Percentiles rank a stretch among this genome's conserved stretches.
These are phyloP conservation scores for Trichophyton verrucosum DNA, from an alignment of 2,329 filamentous ascomycete species.

Conservation along the genomic window DNA sequence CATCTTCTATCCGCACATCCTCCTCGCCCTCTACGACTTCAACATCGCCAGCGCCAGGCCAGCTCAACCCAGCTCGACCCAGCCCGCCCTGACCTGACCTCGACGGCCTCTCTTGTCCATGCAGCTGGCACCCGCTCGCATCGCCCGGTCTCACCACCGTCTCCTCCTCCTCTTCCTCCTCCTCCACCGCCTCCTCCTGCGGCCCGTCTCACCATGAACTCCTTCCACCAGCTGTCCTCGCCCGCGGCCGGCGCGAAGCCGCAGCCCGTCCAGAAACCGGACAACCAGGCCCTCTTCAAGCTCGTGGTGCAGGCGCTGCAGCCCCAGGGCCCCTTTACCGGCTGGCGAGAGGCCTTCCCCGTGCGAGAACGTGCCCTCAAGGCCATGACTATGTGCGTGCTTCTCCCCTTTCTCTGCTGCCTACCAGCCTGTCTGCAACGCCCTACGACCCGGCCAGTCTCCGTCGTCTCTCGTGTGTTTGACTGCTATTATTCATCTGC, in stretches of 20 bases:
- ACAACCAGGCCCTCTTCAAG: constrained; percentile 22
- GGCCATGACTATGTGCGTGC: neutral
- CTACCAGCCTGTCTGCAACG: neutral
- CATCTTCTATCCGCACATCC: too few species aligned
- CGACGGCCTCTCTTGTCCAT: neutral
- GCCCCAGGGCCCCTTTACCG: constrained; percentile 31
- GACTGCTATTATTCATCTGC: neutral
- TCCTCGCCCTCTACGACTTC: neutral
- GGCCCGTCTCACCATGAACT: neutral
- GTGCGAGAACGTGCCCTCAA: constrained; percentile 30
- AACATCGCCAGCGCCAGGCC: neutral
- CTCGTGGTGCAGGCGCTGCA: constrained; percentile 32
- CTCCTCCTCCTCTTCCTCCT: neutral
- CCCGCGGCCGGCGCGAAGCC: constrained; percentile 8
- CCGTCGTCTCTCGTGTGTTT: too few species aligned
- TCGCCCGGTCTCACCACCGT: constrained; percentile 1
- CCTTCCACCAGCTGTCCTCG: neutral
- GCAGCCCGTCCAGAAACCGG: constrained; percentile 18
- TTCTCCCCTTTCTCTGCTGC: neutral
- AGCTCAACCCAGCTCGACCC: neutral
- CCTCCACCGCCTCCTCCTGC: neutral
- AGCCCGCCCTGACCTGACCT: neutral
- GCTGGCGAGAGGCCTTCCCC: constrained; percentile 34
- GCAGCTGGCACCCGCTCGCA: constrained; percentile 1
- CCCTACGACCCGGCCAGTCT: too few species aligned